phyloP scores from a whole-genome alignment of 2,329 filamentous ascomycete genomes.

The Calonectria henricotiae region DNA sequence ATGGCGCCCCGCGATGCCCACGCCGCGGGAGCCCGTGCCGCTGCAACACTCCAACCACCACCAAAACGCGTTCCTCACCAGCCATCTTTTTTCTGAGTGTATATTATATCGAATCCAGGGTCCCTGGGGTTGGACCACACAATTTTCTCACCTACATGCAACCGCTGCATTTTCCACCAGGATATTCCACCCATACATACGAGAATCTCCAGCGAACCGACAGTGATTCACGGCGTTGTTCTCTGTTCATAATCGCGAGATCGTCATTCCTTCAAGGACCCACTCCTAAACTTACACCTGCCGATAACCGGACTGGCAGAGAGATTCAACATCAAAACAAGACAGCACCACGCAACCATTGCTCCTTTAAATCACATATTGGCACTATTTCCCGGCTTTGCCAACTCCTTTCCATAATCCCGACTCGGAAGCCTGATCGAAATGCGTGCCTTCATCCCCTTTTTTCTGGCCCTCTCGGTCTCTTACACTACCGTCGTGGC shows the following conservation, averaged over 20 bases:
- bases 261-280: not conserved
- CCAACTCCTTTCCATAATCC: slow-evolving; percentile 12
- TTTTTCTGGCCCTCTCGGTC: slow-evolving; percentile 55
- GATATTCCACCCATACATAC: slow-evolving; percentile 10
- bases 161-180: slow-evolving; percentile 28
- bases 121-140: slow-evolving; percentile 29
- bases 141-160: slow-evolving; percentile 40
- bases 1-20: slow-evolving; percentile 17
- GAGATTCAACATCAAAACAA: not conserved
- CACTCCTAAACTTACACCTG: slow-evolving; percentile 20
- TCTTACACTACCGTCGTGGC: slow-evolving; percentile 50
- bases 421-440: slow-evolving; percentile 43
- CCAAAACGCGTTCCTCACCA: slow-evolving; percentile 47
- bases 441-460: slow-evolving; percentile 55
- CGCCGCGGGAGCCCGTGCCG: slow-evolving; percentile 39
- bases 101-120: slow-evolving; percentile 47
- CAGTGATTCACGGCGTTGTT: slow-evolving; percentile 12
- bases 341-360: not conserved
- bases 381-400: slow-evolving; percentile 3
- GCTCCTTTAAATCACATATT: not conserved
- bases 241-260: not conserved
- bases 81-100: slow-evolving; percentile 50
- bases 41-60: slow-evolving; percentile 50
- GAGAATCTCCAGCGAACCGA: not conserved
- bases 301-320: slow-evolving; percentile 4